Conservation (phyloP, 2,329 filamentous ascomycete genomes). For the Drechslerella dactyloides region DNA sequence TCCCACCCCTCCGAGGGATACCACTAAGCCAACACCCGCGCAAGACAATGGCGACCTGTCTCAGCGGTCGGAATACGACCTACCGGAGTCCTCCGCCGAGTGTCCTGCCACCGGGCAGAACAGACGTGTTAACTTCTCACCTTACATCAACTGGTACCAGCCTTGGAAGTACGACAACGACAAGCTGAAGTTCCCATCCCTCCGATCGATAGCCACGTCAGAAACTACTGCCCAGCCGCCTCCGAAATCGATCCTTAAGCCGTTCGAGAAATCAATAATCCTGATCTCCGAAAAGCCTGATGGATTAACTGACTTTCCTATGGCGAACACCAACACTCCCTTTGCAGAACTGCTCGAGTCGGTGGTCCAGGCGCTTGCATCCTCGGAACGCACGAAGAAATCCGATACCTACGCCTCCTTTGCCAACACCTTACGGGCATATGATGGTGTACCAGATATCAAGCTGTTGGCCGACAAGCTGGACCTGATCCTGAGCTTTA, state of each 20-base stretch:
- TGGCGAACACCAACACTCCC: slow-evolving; percentile 59
- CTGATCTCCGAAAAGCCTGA: slow-evolving; percentile 56
- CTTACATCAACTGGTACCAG: slow-evolving; percentile 65
- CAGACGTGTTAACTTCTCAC: slow-evolving; percentile 70
- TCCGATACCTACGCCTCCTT: slow-evolving; percentile 87
- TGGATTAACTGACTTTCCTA: slow-evolving; percentile 61
- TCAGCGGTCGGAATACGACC: slow-evolving; percentile 49
- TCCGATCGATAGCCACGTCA: slow-evolving; percentile 20
- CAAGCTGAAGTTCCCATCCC: slow-evolving; percentile 37
- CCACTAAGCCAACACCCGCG: slow-evolving; percentile 46
- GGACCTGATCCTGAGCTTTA: slow-evolving; percentile 77
- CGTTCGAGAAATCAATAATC: slow-evolving; percentile 61
- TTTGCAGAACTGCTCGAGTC: slow-evolving; percentile 85
- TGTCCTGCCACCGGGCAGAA: slow-evolving; percentile 57
- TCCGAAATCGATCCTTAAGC: slow-evolving; percentile 79
- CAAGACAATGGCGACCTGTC: slow-evolving; percentile 55
- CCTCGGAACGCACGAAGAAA: slow-evolving; percentile 72
- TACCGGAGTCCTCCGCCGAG: slow-evolving; percentile 59
- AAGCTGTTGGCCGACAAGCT: slow-evolving; percentile 77
- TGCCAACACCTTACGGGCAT: slow-evolving; percentile 75
- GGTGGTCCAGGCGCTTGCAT: slow-evolving; percentile 78
- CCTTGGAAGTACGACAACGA: slow-evolving; percentile 56
- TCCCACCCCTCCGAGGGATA: slow-evolving; percentile 69
- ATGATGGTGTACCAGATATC: slow-evolving; percentile 79
- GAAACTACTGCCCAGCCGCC: neutral